A percentile compares a stretch with the other conserved stretches of the same genome.
phyloP scores from a whole-genome alignment of 1,284 basidiomycete species.

The Pulveroboletus sp. region DNA sequence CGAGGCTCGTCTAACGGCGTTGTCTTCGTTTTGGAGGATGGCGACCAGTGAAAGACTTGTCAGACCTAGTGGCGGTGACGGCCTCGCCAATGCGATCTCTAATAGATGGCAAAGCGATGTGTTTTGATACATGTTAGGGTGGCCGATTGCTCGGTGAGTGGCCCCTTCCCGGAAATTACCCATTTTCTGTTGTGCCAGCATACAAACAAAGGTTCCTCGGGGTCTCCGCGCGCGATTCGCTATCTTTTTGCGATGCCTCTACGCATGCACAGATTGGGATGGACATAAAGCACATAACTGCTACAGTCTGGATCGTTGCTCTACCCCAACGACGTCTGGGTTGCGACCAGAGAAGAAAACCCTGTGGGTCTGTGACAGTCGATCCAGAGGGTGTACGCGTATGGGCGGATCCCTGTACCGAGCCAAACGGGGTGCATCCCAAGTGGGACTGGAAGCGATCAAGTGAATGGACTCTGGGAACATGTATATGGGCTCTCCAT shows the following conservation, averaged over 20 bases:
- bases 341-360: background rate
- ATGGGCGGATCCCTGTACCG: conserved; percentile 56
- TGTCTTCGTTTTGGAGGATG: background rate
- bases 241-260: background rate
- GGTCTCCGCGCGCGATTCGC: background rate
- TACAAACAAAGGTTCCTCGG: background rate
- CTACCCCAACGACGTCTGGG: background rate
- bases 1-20: background rate
- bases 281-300: background rate
- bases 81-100: no score
- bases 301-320: background rate
- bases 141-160: background rate
- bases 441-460: conserved; percentile 32
- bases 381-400: conserved; percentile 79
- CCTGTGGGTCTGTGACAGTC: conserved; percentile 67
- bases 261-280: background rate
- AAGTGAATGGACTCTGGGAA: conserved; percentile 76
- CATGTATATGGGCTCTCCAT: conserved; percentile 90
- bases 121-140: background rate
- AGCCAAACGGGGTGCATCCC: no score
- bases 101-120: background rate
- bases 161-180: background rate
- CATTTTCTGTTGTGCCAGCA: background rate
- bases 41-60: background rate
- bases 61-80: background rate